Percentiles rank a stretch among this genome's conserved stretches.
Conservation (phyloP, 164 flowering plant species). For the Aristolochia californica region DNA sequence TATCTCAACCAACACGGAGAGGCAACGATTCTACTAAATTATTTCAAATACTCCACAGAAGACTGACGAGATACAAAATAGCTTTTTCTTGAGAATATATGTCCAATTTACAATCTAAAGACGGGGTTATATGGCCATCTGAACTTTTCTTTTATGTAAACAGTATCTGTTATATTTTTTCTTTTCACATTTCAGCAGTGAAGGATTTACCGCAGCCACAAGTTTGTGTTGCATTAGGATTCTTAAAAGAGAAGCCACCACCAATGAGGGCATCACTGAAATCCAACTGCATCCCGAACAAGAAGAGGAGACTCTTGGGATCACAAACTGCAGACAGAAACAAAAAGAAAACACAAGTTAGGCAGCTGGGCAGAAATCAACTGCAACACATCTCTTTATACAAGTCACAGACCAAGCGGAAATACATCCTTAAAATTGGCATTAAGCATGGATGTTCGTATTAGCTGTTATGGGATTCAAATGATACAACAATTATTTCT, state of each 20-base stretch:
- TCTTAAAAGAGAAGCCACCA: slow-evolving; percentile 91
- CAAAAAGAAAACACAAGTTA: background rate
- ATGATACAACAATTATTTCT: background rate
- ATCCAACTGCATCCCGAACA: slow-evolving; percentile 93
- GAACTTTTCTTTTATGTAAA: too few relatives aligned
- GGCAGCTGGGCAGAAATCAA: too few relatives aligned
- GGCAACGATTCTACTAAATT: too few relatives aligned
- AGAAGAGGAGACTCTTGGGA: slow-evolving; percentile 93
- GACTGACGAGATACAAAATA: too few relatives aligned
- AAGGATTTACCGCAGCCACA: slow-evolving; percentile 98
- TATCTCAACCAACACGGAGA: too few relatives aligned
- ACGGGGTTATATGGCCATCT: background rate
- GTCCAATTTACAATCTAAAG: too few relatives aligned
- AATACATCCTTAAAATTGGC: too few relatives aligned
- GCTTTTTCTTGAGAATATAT: too few relatives aligned
- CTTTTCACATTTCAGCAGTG: slow-evolving; percentile 59
- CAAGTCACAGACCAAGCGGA: background rate
- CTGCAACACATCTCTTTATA: too few relatives aligned
- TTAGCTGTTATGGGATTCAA: background rate
- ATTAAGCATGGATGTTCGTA: too few relatives aligned
- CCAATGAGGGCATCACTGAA: slow-evolving; percentile 97
- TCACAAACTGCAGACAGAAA: slow-evolving; percentile 65
- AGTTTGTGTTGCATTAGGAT: slow-evolving; percentile 96
- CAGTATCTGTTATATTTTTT: too few relatives aligned
- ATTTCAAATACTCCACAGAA: too few relatives aligned